Base-by-base conservation (phyloP, 108 stramenopile species). In the Nannochloropsis oceanica region DNA sequence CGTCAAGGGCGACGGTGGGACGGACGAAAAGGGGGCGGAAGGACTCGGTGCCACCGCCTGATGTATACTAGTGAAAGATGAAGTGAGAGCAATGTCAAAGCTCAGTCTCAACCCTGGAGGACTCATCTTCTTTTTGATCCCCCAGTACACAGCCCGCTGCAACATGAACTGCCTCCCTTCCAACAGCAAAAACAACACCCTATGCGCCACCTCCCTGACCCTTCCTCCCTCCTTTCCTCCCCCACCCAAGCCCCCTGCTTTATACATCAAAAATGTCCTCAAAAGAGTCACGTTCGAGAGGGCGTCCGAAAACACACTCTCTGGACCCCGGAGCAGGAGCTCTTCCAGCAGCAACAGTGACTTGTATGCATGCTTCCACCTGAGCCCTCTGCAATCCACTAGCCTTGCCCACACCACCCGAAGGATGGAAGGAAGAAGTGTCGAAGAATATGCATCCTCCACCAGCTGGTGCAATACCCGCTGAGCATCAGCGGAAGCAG, bases 371-470 rank as follows among this genome's bases (percentile, higher is more conserved):
- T 50, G 46, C 46, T 50, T 50, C 46, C 81, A 85, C 85, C 44
- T 85, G 80, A 13, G 46, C 26, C 85, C 85, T 24, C 80, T 80
- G 81, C 85, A 85, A 20, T 85, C 85, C 22, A 14, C n/a, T 44
- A 85, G 44, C 11, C 81, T 43, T n/a, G 44, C 27, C 85, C 81
- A 85, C 14, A 85, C 44, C 44, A 44, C 80, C 26, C 81, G 80
- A 44, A 85, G 80, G 44, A 85, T 85, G 10, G 80, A 50, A 18
- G 46, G 46, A 50, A 50, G 46, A 18, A 50, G 46, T 13, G 46
- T 50, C 14, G 46, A 50, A 18, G 46, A 50, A 18, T 50, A 50
- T 13, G 46, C 46, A 18, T 50, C 46, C 46, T 50, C 46, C 46
- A 50, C 14, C 46, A 50, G 14, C 18, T 50, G 46, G 14, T 50